phyloP scores from a whole-genome alignment of 208 protist genomes.

The Trypanosoma platydactyli region DNA sequence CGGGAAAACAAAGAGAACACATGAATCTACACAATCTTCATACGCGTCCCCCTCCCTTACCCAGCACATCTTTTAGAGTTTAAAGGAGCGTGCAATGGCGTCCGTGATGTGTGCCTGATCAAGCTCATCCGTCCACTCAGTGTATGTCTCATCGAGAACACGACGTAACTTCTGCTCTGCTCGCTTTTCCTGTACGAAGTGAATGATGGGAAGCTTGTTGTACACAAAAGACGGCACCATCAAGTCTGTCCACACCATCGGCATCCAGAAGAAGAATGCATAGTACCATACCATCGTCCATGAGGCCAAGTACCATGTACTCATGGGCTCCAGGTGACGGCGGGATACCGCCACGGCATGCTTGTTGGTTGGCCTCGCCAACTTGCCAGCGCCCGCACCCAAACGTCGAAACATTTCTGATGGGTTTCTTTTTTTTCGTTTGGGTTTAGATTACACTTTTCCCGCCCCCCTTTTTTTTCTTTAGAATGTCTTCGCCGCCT shows the following conservation, averaged over 20 bases:
- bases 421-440: background rate
- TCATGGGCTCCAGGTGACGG: slow-evolving; percentile 86
- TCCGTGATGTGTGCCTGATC: slow-evolving; percentile 75
- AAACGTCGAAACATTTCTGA: slow-evolving; percentile 25
- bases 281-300: slow-evolving; percentile 88
- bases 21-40: too few species aligned
- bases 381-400: slow-evolving; percentile 35
- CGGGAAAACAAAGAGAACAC: too few species aligned
- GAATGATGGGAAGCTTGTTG: slow-evolving; percentile 87
- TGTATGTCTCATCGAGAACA: slow-evolving; percentile 85
- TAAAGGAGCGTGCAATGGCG: slow-evolving; percentile 81
- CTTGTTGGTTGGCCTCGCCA: slow-evolving; percentile 31
- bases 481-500: background rate
- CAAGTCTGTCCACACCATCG: slow-evolving; percentile 83
- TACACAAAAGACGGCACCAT: slow-evolving; percentile 84
- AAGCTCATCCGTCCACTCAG: slow-evolving; percentile 79
- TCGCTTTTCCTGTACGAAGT: slow-evolving; percentile 88
- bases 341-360: slow-evolving; percentile 44
- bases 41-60: background rate
- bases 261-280: slow-evolving; percentile 90
- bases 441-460: slow-evolving; percentile 3
- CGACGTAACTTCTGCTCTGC: slow-evolving; percentile 84
- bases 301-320: slow-evolving; percentile 83
- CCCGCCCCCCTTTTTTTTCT: background rate
- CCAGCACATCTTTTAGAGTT: slow-evolving; percentile 27